These are phyloP conservation scores for Mycena vulgaris DNA, from an alignment of 768 basidiomycete species.

Conservation along the genomic window DNA sequence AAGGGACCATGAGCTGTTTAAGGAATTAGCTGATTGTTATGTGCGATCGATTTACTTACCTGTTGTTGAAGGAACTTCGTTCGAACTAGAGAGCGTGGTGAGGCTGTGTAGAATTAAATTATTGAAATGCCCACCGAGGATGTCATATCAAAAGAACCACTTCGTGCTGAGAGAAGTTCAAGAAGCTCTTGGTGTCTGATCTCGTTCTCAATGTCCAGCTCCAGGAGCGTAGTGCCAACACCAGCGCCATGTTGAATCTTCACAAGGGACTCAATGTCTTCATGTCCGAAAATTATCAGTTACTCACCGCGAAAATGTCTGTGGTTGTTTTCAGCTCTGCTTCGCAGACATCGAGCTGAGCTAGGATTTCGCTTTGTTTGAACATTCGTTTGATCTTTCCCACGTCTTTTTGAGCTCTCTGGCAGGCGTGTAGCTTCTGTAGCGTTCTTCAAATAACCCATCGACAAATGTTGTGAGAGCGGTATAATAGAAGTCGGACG, in stretches of 20 bases:
- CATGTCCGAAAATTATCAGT: no score
- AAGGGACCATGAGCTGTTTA: not conserved
- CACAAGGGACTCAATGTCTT: no score
- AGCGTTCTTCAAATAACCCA: not conserved
- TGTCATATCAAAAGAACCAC: not conserved
- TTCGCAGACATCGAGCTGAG: not conserved
- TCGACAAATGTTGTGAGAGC: not conserved
- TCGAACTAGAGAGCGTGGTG: not conserved
- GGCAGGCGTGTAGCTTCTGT: not conserved
- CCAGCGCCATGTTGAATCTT: no score
- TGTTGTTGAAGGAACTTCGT: not conserved
- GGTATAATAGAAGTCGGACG: not conserved
- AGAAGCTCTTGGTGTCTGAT: no score
- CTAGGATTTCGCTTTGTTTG: constrained; percentile 2
- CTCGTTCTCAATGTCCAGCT: no score
- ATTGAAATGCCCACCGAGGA: not conserved
- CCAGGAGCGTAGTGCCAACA: no score
- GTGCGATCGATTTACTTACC: not conserved
- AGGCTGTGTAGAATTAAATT: not conserved
- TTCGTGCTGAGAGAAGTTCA: not conserved
- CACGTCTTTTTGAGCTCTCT: not conserved
- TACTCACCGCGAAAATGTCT: not conserved
- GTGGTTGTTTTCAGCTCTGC: not conserved
- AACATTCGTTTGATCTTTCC: not conserved
- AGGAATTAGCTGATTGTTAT: not conserved